Evolutionary conservation across 345 rosid species (phyloP).

Genomic region (Murraya paniculata): DNA sequence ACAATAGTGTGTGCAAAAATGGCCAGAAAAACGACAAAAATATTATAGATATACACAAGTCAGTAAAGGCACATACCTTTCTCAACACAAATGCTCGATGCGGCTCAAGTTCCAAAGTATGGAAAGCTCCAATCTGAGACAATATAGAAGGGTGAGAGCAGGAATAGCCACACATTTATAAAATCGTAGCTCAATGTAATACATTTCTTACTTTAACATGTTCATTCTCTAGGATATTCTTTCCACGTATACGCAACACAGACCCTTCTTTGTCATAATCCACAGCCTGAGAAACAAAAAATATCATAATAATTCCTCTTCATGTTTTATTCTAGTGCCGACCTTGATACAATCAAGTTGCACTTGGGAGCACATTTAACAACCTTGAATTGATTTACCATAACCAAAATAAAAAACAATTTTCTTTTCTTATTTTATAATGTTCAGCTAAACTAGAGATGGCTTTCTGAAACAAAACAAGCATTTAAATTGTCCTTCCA

Average conservation of each 20-base stretch:
- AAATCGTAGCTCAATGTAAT: neutral
- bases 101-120: constrained; percentile 79
- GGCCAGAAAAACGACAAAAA: neutral
- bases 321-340: neutral
- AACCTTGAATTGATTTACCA: neutral
- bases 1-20: neutral
- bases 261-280: constrained; percentile 87
- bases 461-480: no score
- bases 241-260: constrained; percentile 83
- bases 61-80: constrained; percentile 49
- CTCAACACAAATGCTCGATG: constrained; percentile 83
- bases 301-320: neutral
- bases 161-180: neutral
- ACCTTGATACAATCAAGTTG: neutral
- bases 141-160: constrained; percentile 1
- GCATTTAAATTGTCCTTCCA: no score
- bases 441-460: neutral
- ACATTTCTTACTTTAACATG: constrained; percentile 66
- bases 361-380: neutral
- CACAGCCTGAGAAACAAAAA: constrained; percentile 38
- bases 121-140: constrained; percentile 86
- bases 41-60: neutral
- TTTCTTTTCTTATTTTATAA: no score
- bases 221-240: constrained; percentile 76
- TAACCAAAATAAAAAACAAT: neutral